phyloP scores from a whole-genome alignment of 768 basidiomycete genomes.

The Suillus placidus region DNA sequence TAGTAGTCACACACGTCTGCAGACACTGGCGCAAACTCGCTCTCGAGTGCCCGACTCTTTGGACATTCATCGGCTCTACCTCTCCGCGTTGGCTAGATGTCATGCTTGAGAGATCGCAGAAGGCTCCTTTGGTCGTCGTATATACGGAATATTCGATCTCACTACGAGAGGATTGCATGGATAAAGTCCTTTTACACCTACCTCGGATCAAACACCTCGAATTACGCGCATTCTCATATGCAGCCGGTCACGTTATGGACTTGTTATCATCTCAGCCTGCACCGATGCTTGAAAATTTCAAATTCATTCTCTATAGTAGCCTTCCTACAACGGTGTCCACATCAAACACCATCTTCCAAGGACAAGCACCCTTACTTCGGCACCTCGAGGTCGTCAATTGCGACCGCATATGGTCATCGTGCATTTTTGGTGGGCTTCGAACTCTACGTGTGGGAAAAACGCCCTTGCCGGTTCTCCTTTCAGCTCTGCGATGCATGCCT shows the following conservation, averaged over 20 bases:
- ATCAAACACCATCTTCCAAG: background rate
- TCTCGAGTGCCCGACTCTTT: conserved; percentile 1
- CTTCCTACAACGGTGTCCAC: background rate
- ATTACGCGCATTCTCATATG: background rate
- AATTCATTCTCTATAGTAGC: background rate
- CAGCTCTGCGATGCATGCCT: background rate
- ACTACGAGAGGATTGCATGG: background rate
- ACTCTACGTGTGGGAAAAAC: background rate
- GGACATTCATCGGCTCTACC: background rate
- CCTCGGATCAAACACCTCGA: background rate
- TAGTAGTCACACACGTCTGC: conserved; percentile 1
- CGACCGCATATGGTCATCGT: background rate
- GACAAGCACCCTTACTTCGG: background rate
- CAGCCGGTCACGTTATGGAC: background rate
- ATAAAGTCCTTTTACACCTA: background rate
- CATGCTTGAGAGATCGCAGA: conserved; percentile 5
- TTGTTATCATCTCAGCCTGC: background rate
- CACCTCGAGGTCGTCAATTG: background rate
- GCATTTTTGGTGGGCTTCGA: background rate
- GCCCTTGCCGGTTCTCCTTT: background rate
- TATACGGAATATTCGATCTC: background rate
- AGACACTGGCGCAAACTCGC: background rate
- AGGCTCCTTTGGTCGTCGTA: background rate
- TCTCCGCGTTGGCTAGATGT: background rate
- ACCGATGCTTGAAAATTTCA: background rate